Evolutionary conservation across 2,329 filamentous ascomycete species (phyloP).

Genomic region (Claviceps pazoutovae): DNA sequence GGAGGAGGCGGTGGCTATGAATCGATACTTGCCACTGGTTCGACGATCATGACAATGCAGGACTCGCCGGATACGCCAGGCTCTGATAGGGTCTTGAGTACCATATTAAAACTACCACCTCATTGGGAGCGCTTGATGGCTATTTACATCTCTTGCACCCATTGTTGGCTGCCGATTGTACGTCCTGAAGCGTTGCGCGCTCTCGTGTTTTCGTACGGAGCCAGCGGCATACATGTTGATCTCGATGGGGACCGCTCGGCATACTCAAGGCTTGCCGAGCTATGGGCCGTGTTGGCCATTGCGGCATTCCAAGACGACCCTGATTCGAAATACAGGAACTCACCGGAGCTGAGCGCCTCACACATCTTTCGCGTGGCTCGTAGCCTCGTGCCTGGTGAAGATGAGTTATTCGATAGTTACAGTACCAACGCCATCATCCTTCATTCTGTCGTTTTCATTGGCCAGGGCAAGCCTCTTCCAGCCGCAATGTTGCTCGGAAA

Average conservation of each 20-base stretch:
- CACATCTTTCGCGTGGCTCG: conserved; percentile 38
- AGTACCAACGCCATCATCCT: conserved; percentile 30
- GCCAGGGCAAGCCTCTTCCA: conserved; percentile 36
- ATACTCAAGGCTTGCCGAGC: conserved; percentile 32
- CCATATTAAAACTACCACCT: conserved; percentile 25
- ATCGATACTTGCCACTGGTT: neutral
- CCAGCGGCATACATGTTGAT: conserved; percentile 17
- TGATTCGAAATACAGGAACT: neutral
- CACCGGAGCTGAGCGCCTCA: conserved; percentile 1
- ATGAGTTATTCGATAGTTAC: conserved; percentile 31
- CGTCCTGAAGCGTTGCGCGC: conserved; percentile 49
- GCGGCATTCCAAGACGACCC: conserved; percentile 38
- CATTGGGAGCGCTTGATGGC: conserved; percentile 51
- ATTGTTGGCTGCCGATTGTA: conserved; percentile 63
- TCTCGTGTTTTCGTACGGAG: conserved; percentile 28
- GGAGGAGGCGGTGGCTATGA: neutral
- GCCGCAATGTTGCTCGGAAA: conserved; percentile 53
- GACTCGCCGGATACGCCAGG: neutral
- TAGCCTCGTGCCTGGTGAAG: conserved; percentile 32
- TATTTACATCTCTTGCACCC: conserved; percentile 61
- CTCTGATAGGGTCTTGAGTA: neutral
- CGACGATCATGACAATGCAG: neutral
- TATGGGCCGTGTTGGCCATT: conserved; percentile 47
- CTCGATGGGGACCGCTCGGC: conserved; percentile 18
- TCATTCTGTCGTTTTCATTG: conserved; percentile 49